These are phyloP conservation scores for Limtongia smithiae DNA, from an alignment of 805 yeast species.

Conservation along the genomic window DNA sequence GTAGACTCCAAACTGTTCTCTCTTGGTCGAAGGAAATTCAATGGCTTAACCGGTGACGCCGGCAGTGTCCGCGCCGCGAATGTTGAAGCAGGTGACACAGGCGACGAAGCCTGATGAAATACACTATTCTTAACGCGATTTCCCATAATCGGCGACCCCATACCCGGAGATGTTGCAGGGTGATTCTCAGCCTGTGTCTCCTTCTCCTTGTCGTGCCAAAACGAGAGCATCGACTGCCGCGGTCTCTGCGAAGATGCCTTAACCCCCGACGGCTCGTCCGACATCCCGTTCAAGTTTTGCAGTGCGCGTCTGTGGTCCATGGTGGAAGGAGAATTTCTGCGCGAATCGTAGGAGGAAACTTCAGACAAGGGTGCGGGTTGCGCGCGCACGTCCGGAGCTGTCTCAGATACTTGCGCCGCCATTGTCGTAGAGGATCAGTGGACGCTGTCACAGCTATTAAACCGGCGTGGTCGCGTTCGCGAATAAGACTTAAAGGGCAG, in stretches of 20 bases:
- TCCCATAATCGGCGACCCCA: too few species aligned
- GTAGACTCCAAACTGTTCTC: not conserved
- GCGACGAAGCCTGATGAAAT: conserved; percentile 8
- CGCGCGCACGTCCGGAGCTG: too few species aligned
- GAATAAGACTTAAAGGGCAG: too few species aligned
- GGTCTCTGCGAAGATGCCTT: conserved; percentile 11
- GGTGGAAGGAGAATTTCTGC: conserved; percentile 27
- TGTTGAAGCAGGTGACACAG: not conserved
- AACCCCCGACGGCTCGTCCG: not conserved
- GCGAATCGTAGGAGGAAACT: conserved; percentile 13
- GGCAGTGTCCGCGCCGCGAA: conserved; percentile 5
- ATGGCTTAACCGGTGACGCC: conserved; percentile 10
- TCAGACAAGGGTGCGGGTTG: conserved; percentile 23
- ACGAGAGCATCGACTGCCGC: conserved; percentile 9
- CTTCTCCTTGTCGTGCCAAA: conserved; percentile 26
- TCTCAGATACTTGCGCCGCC: too few species aligned
- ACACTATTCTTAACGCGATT: conserved; percentile 14
- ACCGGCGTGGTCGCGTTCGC: too few species aligned
- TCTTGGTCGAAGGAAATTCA: not conserved
- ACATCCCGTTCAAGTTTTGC: not conserved
- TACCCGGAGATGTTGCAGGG: too few species aligned
- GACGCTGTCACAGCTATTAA: too few species aligned
- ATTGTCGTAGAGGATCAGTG: too few species aligned
- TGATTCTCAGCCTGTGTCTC: too few species aligned
- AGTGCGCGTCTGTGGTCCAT: conserved; percentile 16